Conservation (phyloP, 768 basidiomycete genomes). For the Mycena kentingensis region DNA sequence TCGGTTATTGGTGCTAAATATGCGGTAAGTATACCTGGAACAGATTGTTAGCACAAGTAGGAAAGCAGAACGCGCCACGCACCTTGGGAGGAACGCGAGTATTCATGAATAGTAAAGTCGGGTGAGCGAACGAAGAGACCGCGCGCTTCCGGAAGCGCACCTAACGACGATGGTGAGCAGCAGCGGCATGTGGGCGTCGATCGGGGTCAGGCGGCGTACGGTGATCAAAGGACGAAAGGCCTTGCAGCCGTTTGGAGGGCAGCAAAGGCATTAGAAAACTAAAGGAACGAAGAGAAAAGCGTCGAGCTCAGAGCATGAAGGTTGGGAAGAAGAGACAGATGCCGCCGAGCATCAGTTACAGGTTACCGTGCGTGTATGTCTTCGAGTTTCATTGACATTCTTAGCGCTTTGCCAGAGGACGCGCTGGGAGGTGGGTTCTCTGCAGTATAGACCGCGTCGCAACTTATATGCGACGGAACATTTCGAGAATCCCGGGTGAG, state of each 20-base stretch:
- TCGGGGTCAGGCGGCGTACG: not conserved
- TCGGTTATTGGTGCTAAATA: conserved; percentile 4
- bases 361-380: no score
- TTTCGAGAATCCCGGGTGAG: no score
- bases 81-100: not conserved
- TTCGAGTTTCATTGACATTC: not conserved
- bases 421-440: no score
- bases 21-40: conserved; percentile 1
- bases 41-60: not conserved
- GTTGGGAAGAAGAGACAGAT: conserved; percentile 4
- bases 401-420: no score
- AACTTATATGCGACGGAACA: no score
- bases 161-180: not conserved
- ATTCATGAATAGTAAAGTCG: conserved; percentile 1
- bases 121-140: not conserved
- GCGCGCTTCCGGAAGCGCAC: conserved; percentile 22
- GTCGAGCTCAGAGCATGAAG: conserved; percentile 14
- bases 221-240: conserved; percentile 9
- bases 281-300: not conserved
- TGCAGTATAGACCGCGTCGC: no score
- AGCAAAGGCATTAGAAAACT: conserved; percentile 11
- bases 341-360: not conserved
- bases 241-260: conserved; percentile 7
- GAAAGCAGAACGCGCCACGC: not conserved
- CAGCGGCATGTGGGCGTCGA: not conserved